Base-by-base conservation (phyloP, 441 rosid species). In the Pelargonium myrrhifolium region DNA sequence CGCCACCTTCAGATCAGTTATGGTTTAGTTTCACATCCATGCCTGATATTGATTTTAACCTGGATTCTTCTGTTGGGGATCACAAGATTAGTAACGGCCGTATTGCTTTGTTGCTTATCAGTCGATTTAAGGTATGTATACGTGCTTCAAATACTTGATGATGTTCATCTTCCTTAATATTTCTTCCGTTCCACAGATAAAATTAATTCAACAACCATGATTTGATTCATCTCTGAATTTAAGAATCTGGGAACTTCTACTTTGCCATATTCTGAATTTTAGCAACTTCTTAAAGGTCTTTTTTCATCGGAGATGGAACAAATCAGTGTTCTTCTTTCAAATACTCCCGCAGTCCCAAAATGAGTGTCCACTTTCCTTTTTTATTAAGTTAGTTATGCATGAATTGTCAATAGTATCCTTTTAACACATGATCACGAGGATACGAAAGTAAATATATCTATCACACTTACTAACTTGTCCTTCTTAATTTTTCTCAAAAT, bases 1-100 rank as follows among this genome's bases (percentile, higher is more conserved):
- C 97, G 14, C 99, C 98, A 69, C 99, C 99, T 56, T 89, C 98
- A 1, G 92, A 94, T 84, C 98, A 84, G 66, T 70, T 92, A 76
- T 94, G 99, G 98, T 87, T 77, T 79, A 87, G 98, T 68, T 94
- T 90, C 79, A 85, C 89, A 20, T 86, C 88, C 71, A 88, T 83
- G 96, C 99, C 99, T 11, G 89, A 90, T 53, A 80, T 94, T 76
- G 89, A 87, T 63, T 86, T 94, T 65, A 79, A 80, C 64, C 84
- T 92, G 63, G 94, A 83, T 73, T 85, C 98, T 67, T 83, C 88
- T 24, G 80, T 94, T 78, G 97, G 98, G 74, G 99, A 92, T 66
- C 94, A 83, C 77, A 94, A 86, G 84, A 83, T 94, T 72, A 80
- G 83, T 68, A 92, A 75, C 64, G 82, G 84, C 43, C 94, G 83